phyloP scores from a whole-genome alignment of 2,329 filamentous ascomycete genomes.

The Curvularia hawaiiensis region DNA sequence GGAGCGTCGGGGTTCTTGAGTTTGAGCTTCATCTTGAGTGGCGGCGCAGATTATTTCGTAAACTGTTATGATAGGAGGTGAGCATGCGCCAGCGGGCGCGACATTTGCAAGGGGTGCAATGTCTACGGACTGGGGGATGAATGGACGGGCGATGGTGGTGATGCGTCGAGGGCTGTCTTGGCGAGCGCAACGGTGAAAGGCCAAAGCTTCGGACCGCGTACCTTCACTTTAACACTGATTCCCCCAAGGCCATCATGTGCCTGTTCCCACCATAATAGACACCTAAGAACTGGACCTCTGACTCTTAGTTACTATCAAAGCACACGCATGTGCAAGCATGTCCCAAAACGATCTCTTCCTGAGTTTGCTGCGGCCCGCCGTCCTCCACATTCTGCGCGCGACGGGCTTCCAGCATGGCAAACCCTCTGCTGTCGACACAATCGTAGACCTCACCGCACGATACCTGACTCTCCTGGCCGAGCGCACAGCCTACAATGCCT shows the following conservation, averaged over 20 bases:
- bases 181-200: conserved; percentile 23
- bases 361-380: conserved; percentile 81
- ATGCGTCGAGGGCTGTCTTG: conserved; percentile 20
- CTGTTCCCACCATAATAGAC: conserved; percentile 24
- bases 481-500: conserved; percentile 72
- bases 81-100: conserved; percentile 17
- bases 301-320: background rate
- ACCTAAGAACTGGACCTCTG: conserved; percentile 22
- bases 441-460: conserved; percentile 84
- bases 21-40: conserved; percentile 41
- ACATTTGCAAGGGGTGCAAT: conserved; percentile 16
- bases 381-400: conserved; percentile 90
- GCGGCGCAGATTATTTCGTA: background rate
- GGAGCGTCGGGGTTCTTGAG: conserved; percentile 33
- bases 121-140: conserved; percentile 1
- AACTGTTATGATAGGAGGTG: background rate
- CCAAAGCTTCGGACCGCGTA: conserved; percentile 26
- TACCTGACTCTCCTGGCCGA: conserved; percentile 79
- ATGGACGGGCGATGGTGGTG: conserved; percentile 13
- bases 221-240: conserved; percentile 17
- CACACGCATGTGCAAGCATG: conserved; percentile 33
- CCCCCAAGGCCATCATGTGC: conserved; percentile 28
- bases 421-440: conserved; percentile 80
- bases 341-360: conserved; percentile 62
- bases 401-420: conserved; percentile 86